Base-by-base conservation (phyloP, 2,329 filamentous ascomycete genomes). In the Pseudogymnoascus sp. region DNA sequence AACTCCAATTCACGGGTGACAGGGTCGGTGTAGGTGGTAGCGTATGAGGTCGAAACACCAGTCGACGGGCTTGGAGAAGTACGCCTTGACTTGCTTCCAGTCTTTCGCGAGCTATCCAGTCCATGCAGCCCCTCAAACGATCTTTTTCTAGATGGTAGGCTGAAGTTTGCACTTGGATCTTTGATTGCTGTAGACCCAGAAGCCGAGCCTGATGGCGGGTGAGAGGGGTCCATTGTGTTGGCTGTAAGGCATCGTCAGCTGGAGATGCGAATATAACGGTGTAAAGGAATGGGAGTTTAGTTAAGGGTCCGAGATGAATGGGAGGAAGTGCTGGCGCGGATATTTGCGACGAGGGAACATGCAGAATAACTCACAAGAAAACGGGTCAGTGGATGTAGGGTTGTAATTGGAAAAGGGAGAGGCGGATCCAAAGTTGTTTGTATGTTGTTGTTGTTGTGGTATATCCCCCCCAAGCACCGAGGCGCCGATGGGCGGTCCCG, bases 21-120 rank as follows among this genome's bases (percentile, higher is more conserved):
- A 38, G 33, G 58, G 38, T 60, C 35, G 14, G 14, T 2, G 28
- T 55, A 55, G 64, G 66, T 69, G 41, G 63, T 62, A 60, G 64
- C 60, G 58, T 66, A 67, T 35, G 69, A 67, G 7, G 69, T 69
- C 41, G 67, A 49, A 33, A 61, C 61, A 45, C 66, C 65, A 59
- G 68, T 66, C 37, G 43, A 69, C 35, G 70, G 68, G 64, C 66
- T 73, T 16, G 67, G 69, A 40, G 71, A 67, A 41, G 71, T 71
- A 43, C 71, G 67, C 60, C 70, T 65, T 21, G 69, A 72, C 61
- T 73, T 73, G 40, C 64, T 68, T 12, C 66, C 63, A 18, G 49
- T 12, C 21, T 35, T 18, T 55, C 49, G 28, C 11, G 45, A 52
- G 23, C 45, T 31, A 52, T 52, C 45, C 14, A 52, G 14, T 14